A percentile compares a stretch with the other conserved stretches of the same genome.
These are phyloP conservation scores for Cordyceps javanica DNA, from an alignment of 2,329 filamentous ascomycete species.

Conservation along the genomic window DNA sequence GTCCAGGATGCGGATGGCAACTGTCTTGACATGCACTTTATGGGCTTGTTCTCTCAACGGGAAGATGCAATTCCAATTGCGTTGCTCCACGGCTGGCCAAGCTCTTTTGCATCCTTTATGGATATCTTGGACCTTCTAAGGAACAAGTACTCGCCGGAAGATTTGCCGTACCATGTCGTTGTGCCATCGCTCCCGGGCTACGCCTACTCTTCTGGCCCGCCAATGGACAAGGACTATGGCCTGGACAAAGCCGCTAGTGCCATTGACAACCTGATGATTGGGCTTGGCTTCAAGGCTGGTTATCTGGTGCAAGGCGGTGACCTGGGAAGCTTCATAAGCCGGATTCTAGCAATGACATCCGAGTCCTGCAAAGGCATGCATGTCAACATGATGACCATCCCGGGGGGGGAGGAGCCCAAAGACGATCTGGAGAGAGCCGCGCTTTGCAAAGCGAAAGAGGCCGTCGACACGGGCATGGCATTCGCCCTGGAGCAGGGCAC, in stretches of 20 bases:
- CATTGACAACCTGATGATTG: conserved; percentile 45
- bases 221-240: conserved; percentile 35
- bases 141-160: conserved; percentile 40
- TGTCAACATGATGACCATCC: conserved; percentile 16
- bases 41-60: conserved; percentile 46
- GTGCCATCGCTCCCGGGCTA: conserved; percentile 51
- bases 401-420: conserved; percentile 3
- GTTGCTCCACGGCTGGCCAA: conserved; percentile 51
- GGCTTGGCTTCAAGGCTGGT: conserved; percentile 43
- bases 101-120: conserved; percentile 49
- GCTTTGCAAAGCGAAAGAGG: conserved; percentile 31
- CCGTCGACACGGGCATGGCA: conserved; percentile 34
- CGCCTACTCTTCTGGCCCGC: conserved; percentile 41
- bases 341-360: conserved; percentile 35
- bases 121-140: conserved; percentile 40
- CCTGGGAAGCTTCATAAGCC: conserved; percentile 39
- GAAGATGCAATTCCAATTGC: conserved; percentile 43
- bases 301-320: conserved; percentile 55
- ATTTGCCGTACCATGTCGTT: conserved; percentile 51
- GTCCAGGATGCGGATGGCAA: conserved; percentile 31
- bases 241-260: conserved; percentile 27
- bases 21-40: conserved; percentile 43
- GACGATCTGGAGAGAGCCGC: conserved; percentile 9
- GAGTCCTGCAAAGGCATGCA: conserved; percentile 41
- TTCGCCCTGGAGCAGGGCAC: conserved; percentile 50